Evolutionary conservation across 257 asterid species (phyloP), one percentile per base, ranked within the genome.

Genomic region (Penstemon barbatus): DNA sequence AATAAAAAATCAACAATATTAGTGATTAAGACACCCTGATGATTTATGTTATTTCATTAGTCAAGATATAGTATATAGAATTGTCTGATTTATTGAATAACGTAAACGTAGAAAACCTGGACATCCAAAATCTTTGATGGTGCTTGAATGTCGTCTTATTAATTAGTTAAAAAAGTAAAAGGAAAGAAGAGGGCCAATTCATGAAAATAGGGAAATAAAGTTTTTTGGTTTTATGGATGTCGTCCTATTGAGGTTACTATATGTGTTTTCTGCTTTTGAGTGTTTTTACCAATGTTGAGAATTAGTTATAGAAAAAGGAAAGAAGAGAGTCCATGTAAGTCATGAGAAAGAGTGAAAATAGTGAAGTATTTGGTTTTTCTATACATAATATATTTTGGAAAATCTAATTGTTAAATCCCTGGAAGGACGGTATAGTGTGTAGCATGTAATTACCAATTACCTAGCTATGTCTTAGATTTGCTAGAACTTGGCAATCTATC

Each of bases 331-430:
- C 7, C 6, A 11, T 66, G 44, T 50, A n/a, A 57, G 60, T 64
- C 12, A 8, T 12, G 1, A 39, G 12, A 61, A 46, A 58, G 33
- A 36, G 49, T 40, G 61, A 68, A 56, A 7, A 45, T 11, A 66
- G 37, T 66, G 37, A 4, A 39, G 36, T 42, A 59, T 25, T 43
- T 59, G 49, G 8, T 44, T 66, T 57, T 36, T 42, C n/a, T 43
- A 3, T 55, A 19, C 10, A 38, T 38, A 8, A 12, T 48, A 37
- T 50, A 44, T 25, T 39, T n/a, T 54, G 65, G 11, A 63, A 56
- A 74, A 74, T 48, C 57, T 55, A 19, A 63, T 68, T 68, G 37
- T 45, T 55, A 74, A 58, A n/a, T 9, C 58, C 33, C 38, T 51
- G 19, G 36, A 52, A 46, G 19, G 13, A 7, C 44, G 63, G 60